These are phyloP conservation scores for Plasmodium vivax DNA, from an alignment of 169 alveolate genomes.

Conservation along the genomic window DNA sequence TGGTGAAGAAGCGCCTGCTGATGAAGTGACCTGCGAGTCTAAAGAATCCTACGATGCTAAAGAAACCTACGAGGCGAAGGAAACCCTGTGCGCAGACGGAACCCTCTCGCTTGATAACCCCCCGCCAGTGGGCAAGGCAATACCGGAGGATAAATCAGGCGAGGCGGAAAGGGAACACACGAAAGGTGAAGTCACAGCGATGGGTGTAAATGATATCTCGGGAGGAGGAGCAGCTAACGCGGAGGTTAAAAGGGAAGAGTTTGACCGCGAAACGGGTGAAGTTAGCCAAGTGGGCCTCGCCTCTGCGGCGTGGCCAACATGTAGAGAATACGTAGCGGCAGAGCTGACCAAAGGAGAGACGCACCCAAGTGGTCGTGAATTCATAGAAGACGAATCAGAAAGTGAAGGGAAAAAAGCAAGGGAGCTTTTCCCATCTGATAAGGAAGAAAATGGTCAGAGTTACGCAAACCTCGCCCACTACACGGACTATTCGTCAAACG, in stretches of 20 bases:
- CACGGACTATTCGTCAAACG: conserved; percentile 2
- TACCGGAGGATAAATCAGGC: neutral
- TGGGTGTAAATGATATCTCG: neutral
- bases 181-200: neutral
- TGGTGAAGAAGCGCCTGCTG: neutral
- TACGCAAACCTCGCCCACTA: neutral
- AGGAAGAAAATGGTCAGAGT: neutral
- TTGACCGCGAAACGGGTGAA: neutral
- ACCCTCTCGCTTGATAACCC: neutral
- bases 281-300: neutral
- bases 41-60: neutral
- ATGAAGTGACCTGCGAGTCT: neutral
- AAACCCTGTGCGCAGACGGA: neutral
- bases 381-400: neutral
- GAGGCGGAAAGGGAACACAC: neutral
- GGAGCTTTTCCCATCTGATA: neutral
- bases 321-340: neutral
- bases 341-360: neutral
- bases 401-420: neutral
- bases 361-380: neutral
- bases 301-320: neutral
- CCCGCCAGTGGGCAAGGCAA: neutral
- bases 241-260: neutral
- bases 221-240: neutral
- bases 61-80: neutral